Percentiles rank a stretch among this genome's conserved stretches.
These are phyloP conservation scores for Nemania sp. DNA, from an alignment of 2,329 filamentous ascomycete species.

Conservation along the genomic window DNA sequence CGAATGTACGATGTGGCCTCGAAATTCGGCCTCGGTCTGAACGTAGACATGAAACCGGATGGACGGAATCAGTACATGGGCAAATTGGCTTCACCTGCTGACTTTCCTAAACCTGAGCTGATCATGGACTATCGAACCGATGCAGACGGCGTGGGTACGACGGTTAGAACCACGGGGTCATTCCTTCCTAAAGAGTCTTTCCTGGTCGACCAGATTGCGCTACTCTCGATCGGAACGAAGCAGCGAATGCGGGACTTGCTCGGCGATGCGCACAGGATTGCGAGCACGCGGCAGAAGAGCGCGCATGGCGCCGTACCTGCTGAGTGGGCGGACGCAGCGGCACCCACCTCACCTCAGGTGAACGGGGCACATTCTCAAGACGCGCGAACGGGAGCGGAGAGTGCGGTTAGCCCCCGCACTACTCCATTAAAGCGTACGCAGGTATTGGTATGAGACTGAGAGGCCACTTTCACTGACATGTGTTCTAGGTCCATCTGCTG, in stretches of 20 bases:
- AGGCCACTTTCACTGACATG: conserved; percentile 41
- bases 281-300: conserved; percentile 72
- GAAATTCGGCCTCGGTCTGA: conserved; percentile 60
- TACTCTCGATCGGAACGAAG: conserved; percentile 81
- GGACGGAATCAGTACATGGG: conserved; percentile 47
- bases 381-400: conserved; percentile 42
- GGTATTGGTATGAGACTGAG: conserved; percentile 14
- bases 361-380: conserved; percentile 29
- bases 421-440: conserved; percentile 64
- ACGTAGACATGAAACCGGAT: conserved; percentile 55
- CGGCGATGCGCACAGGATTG: conserved; percentile 73
- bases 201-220: conserved; percentile 78
- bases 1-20: conserved; percentile 61
- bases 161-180: conserved; percentile 65
- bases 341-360: conserved; percentile 45
- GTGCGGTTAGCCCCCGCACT: conserved; percentile 56
- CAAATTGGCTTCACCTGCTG: conserved; percentile 53
- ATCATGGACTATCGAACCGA: conserved; percentile 59
- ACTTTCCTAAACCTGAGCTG: conserved; percentile 56
- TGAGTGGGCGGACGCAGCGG: conserved; percentile 75
- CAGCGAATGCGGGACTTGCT: conserved; percentile 75
- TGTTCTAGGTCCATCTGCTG: conserved; percentile 44
- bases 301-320: conserved; percentile 78
- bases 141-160: conserved; percentile 60
- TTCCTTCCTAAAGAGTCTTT: conserved; percentile 76